These are phyloP conservation scores for Psidium guajava DNA, from an alignment of 345 rosid species.

Conservation along the genomic window DNA sequence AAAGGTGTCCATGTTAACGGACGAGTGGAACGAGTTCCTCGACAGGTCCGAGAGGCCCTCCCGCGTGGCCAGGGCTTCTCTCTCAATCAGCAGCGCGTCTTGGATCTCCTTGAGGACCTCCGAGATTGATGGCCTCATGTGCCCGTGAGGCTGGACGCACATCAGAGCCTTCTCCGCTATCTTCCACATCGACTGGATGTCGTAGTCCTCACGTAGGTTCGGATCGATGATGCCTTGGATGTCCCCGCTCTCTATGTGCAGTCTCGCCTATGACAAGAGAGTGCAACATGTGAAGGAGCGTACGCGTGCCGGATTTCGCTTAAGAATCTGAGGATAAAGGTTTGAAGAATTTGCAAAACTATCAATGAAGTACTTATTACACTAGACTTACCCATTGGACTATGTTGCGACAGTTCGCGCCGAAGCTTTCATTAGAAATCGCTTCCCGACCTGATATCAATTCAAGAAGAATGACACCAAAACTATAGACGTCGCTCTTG, in stretches of 20 bases:
- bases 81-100: conserved; percentile 79
- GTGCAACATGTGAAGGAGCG: neutral
- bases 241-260: conserved; percentile 92
- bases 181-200: conserved; percentile 98
- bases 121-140: conserved; percentile 86
- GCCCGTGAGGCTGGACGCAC: conserved; percentile 89
- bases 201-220: conserved; percentile 45
- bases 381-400: conserved; percentile 85
- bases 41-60: conserved; percentile 74
- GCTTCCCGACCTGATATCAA: conserved; percentile 95
- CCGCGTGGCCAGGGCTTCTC: conserved; percentile 34
- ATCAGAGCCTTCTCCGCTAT: conserved; percentile 88
- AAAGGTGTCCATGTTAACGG: conserved; percentile 35
- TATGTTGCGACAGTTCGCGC: conserved; percentile 84
- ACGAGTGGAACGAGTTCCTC: conserved; percentile 59
- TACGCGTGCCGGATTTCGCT: neutral
- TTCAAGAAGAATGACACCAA: conserved; percentile 94
- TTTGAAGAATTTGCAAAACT: neutral
- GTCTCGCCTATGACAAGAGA: conserved; percentile 44
- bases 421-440: conserved; percentile 85
- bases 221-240: conserved; percentile 89
- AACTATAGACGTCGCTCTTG: conserved; percentile 97
- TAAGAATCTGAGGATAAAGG: neutral
- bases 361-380: neutral
- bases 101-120: conserved; percentile 93